phyloP scores from a whole-genome alignment of 305 asterid genomes.

The Petunia hybrid region DNA sequence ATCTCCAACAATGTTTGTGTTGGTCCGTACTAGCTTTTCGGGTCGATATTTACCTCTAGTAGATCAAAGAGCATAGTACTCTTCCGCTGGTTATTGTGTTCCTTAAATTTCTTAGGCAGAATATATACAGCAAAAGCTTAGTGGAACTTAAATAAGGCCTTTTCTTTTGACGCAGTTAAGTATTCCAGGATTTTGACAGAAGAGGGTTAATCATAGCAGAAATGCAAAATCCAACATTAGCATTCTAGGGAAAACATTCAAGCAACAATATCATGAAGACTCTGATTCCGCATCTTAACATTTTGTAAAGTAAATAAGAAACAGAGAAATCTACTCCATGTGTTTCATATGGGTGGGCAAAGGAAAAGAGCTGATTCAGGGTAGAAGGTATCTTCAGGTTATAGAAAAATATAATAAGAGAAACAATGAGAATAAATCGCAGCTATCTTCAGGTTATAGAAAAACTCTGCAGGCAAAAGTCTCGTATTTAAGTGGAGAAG shows the following conservation, averaged over 20 bases:
- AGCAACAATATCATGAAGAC: no score
- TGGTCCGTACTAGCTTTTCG: neutral
- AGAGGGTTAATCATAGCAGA: neutral
- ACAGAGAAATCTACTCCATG: no score
- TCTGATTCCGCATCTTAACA: no score
- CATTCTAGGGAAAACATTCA: neutral
- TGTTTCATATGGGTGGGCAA: no score
- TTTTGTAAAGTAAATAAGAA: no score
- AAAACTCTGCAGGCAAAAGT: no score
- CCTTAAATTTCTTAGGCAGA: neutral
- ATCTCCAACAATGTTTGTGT: neutral
- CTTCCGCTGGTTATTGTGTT: neutral
- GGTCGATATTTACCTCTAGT: neutral
- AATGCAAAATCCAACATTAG: conserved; percentile 18
- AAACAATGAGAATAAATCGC: no score
- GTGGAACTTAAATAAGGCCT: neutral
- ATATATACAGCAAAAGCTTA: neutral
- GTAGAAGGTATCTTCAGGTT: neutral
- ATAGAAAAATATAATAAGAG: no score
- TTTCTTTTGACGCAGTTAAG: neutral
- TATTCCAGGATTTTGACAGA: neutral
- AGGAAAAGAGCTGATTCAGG: conserved; percentile 17
- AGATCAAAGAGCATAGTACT: neutral
- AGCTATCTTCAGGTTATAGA: no score
- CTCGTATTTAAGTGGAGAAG: no score